A percentile compares a stretch with the other conserved stretches of the same genome.
phyloP scores from a whole-genome alignment of 768 basidiomycete species.

The Trametes cubensis region DNA sequence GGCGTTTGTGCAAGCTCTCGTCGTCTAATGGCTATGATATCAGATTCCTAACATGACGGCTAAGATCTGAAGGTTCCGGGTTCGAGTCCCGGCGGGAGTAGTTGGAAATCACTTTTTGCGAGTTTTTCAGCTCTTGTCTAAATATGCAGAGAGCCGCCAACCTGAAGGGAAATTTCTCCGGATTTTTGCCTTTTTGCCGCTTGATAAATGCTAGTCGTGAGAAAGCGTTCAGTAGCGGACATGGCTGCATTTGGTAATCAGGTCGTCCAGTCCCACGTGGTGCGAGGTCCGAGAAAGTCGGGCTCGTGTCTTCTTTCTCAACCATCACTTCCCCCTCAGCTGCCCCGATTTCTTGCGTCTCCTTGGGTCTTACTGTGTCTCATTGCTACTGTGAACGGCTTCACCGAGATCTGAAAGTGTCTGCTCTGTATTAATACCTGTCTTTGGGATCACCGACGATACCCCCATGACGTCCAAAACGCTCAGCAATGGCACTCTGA shows the following conservation, averaged over 20 bases:
- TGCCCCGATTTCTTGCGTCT: neutral
- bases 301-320: conserved; percentile 3
- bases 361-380: neutral
- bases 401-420: neutral
- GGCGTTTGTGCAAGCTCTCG: conserved; percentile 18
- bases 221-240: conserved; percentile 6
- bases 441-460: too few relatives aligned
- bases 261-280: neutral
- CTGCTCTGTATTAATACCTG: too few relatives aligned
- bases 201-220: neutral
- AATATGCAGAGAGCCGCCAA: too few relatives aligned
- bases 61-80: conserved; percentile 27
- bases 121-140: too few relatives aligned
- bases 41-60: conserved; percentile 20
- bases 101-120: neutral
- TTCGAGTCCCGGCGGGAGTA: conserved; percentile 29
- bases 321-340: neutral
- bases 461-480: conserved; percentile 48
- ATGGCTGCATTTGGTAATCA: neutral
- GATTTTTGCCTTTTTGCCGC: too few relatives aligned
- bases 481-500: conserved; percentile 64
- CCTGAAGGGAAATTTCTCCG: too few relatives aligned
- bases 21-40: conserved; percentile 30
- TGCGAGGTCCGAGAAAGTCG: conserved; percentile 1
- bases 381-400: neutral